Evolutionary conservation across 129 eudicot genomes (phyloP), one percentile per base, ranked within the genome.

Genomic region (Apium graveolens): DNA sequence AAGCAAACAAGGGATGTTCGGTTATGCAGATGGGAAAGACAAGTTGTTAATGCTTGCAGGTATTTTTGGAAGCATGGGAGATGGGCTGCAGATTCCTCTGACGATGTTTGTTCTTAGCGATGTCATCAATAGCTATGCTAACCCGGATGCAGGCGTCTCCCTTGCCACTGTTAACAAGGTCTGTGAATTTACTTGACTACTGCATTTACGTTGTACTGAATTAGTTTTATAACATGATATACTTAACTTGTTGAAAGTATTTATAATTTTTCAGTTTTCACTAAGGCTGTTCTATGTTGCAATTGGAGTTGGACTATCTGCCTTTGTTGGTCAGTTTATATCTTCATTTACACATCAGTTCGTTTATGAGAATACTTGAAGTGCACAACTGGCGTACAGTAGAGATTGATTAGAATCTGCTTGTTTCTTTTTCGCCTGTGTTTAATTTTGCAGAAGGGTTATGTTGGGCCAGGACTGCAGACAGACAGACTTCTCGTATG

Each of bases 401-500:
- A 63, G 32, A 79, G 20, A 45, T 1, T 80, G 26, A 5, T 35
- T 65, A 41, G 14, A 18, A n/a, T 70, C 42, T 49, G 18, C 34
- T 73, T 73, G 12, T 43, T 43, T 48, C 24, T 5, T 78, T 80
- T 27, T 12, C 53, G 48, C 11, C 57, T 43, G 32, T 24, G n/a
- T 46, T 48, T 35, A n/a, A 69, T 68, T 68, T 66, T 76, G 66
- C 87, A 91, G 97, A 89, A 78, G 97, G 93, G 66, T 78, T 85
- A 51, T 91, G 93, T 84, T 91, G 97, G 93, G 87, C 89, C 78
- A 85, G 93, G 75, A 91, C 93, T 24, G 90, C 91, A 63, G 93
- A 91, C 74, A 89, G 91, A 63, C 97, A 91, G 76, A 89, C 93
- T 66, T 89, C 97, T 14, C 81, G 89, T 34, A 85, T 91, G 89